Base-by-base conservation (phyloP, 2,329 filamentous ascomycete genomes). In the Phaeoacremonium minimum region DNA sequence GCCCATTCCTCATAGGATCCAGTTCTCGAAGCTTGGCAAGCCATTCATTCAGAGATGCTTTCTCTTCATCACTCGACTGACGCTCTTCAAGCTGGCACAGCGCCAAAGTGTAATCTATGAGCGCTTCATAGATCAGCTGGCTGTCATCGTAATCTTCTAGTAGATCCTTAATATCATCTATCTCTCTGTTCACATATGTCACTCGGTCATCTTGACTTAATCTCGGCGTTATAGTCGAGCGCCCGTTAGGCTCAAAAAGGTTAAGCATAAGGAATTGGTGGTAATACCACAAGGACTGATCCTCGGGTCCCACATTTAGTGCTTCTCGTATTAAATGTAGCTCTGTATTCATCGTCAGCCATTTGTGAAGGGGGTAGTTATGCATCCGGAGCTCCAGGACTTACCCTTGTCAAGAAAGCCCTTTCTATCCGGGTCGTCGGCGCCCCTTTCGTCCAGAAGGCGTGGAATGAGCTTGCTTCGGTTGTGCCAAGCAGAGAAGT, bases 201-300 rank as follows among this genome's bases (percentile, higher is more conserved):
- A 77, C 56, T 32, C 85, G 78, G 38, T 91, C 77, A 7, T 73
- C 62, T 6, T 66, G 56, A 2, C 71, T 71, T 18, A 95, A 63
- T 26, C 77, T 69, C 1, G 79, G 78, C 12, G 81, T 74, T 48
- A 95, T 84, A 8, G 75, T 75, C 15, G 71, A 64, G 4, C 64
- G 54, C 12, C 67, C 62, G 12, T 56, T 65, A 33, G 62, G 65
- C 50, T 67, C 71, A 35, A 73, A 66, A 49, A 85, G 67, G 52
- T 82, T 84, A 41, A 80, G 75, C 64, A 96, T 80, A 39, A 96
- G 67, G 52, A 84, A 95, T 49, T 93, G 85, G 58, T 97, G 89
- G 55, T 98, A 97, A 60, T 94, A 95, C 90, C 93, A 98, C 6
- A 96, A 71, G 14, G 89, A 95, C 56, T 97, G 91, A 55, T 97